A percentile compares a stretch with the other conserved stretches of the same genome.
Conservation (phyloP, 352 stramenopile species). For the Pythium apleroticum region DNA sequence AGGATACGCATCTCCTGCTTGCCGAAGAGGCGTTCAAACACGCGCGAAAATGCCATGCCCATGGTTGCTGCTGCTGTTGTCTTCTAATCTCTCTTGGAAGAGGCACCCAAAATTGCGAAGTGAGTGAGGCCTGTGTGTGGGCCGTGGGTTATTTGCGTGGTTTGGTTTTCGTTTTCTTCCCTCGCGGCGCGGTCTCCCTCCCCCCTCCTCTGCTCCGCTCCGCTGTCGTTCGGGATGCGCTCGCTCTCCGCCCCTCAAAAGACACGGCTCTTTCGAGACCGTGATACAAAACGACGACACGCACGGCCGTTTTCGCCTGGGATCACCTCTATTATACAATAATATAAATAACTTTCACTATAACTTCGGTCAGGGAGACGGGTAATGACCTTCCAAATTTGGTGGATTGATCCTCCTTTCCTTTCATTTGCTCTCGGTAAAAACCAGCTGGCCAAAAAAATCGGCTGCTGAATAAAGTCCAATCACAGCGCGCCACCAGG, state of each 20-base stretch:
- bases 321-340: slow-evolving; percentile 2
- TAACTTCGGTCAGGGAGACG: neutral
- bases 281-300: slow-evolving; percentile 27
- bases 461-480: slow-evolving; percentile 22
- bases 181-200: slow-evolving; percentile 18
- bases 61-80: slow-evolving; percentile 74
- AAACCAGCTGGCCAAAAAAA: neutral
- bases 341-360: slow-evolving; percentile 12
- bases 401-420: neutral
- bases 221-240: slow-evolving; percentile 21
- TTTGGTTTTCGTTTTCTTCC: slow-evolving; percentile 29
- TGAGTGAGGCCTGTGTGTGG: slow-evolving; percentile 18
- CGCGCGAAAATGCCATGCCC: slow-evolving; percentile 96
- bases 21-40: slow-evolving; percentile 98
- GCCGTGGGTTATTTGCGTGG: slow-evolving; percentile 28
- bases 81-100: slow-evolving; percentile 25
- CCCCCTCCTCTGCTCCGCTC: slow-evolving; percentile 7
- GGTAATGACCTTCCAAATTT: neutral
- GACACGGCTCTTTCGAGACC: slow-evolving; percentile 11
- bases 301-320: neutral
- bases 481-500: slow-evolving; percentile 27
- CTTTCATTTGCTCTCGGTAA: neutral
- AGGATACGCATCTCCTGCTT: slow-evolving; percentile 99
- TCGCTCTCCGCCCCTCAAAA: slow-evolving; percentile 26
- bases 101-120: slow-evolving; percentile 31